Conservation (phyloP, 1,139 yeast genomes). For the Geotrichum fermentans region DNA sequence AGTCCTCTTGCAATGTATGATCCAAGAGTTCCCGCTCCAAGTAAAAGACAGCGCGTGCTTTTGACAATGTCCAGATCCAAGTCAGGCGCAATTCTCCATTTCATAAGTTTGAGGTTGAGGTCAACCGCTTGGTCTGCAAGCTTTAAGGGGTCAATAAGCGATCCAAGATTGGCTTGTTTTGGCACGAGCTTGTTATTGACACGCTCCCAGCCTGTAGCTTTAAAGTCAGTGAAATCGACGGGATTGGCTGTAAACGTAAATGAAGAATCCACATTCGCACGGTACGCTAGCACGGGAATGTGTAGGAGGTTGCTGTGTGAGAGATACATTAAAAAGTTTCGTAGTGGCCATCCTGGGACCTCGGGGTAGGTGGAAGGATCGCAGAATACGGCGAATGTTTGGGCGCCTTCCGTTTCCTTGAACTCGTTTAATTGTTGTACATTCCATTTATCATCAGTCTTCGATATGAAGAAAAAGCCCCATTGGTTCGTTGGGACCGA, state of each 20-base stretch:
- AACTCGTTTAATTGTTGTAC: conserved; percentile 27
- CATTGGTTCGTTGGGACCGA: conserved; percentile 22
- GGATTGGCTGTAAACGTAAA: conserved; percentile 3
- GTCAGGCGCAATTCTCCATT: conserved; percentile 90
- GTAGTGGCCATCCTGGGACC: conserved; percentile 57
- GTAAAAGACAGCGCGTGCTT: conserved; percentile 57
- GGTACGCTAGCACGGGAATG: conserved; percentile 29
- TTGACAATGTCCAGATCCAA: conserved; percentile 63
- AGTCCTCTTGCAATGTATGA: conserved; percentile 82
- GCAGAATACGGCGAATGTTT: conserved; percentile 46
- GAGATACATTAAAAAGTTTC: conserved; percentile 56
- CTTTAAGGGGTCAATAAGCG: conserved; percentile 71
- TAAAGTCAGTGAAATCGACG: conserved; percentile 23
- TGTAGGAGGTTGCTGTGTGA: conserved; percentile 11
- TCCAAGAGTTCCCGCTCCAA: conserved; percentile 98
- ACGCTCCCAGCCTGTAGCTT: conserved; percentile 85
- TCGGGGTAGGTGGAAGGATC: conserved; percentile 53
- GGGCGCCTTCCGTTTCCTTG: conserved; percentile 19
- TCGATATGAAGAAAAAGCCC: conserved; percentile 33
- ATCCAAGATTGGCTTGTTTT: conserved; percentile 73
- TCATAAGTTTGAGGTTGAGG: conserved; percentile 83
- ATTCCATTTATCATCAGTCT: conserved; percentile 29
- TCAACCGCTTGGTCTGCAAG: conserved; percentile 91
- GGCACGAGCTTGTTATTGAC: conserved; percentile 65
- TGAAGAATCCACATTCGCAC: conserved; percentile 22